Evolutionary conservation across 164 flowering plant genomes (phyloP).

Genomic region (Tinospora cordifolia): DNA sequence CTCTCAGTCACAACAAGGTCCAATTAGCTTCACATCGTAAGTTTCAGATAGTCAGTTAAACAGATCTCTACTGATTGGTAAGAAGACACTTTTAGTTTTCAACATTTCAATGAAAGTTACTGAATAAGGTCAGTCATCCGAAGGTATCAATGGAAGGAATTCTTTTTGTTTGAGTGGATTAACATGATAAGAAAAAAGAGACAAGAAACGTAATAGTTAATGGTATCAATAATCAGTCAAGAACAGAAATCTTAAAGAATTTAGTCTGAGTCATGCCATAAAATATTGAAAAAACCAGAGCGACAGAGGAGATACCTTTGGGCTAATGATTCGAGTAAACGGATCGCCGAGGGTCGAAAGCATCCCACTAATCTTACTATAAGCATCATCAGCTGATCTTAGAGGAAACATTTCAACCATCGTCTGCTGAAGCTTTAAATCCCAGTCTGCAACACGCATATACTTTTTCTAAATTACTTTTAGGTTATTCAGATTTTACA

Average conservation of each 20-base stretch:
- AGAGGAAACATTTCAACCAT: constrained; percentile 96
- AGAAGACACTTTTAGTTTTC: background rate
- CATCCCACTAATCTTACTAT: constrained; percentile 80
- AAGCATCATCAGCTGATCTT: constrained; percentile 90
- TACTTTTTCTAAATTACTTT: background rate
- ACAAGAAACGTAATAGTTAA: background rate
- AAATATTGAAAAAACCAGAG: background rate
- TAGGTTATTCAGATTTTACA: no score
- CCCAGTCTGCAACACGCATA: constrained; percentile 65
- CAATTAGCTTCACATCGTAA: background rate
- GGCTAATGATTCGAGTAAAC: constrained; percentile 88
- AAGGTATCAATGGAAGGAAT: background rate
- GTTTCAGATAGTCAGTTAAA: background rate
- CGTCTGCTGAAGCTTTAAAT: constrained; percentile 83
- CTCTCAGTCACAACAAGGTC: background rate
- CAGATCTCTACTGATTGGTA: background rate
- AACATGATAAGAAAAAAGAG: background rate
- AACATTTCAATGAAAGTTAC: background rate
- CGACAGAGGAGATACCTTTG: constrained; percentile 52
- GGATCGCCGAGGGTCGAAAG: constrained; percentile 94
- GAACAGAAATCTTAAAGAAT: background rate
- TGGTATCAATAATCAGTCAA: background rate
- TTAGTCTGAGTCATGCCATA: background rate
- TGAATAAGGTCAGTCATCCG: background rate
- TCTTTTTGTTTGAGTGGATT: background rate